Evolutionary conservation across 2,329 filamentous ascomycete species (phyloP), one percentile per base, ranked within the genome.

Genomic region (Pleomassaria siparia): DNA sequence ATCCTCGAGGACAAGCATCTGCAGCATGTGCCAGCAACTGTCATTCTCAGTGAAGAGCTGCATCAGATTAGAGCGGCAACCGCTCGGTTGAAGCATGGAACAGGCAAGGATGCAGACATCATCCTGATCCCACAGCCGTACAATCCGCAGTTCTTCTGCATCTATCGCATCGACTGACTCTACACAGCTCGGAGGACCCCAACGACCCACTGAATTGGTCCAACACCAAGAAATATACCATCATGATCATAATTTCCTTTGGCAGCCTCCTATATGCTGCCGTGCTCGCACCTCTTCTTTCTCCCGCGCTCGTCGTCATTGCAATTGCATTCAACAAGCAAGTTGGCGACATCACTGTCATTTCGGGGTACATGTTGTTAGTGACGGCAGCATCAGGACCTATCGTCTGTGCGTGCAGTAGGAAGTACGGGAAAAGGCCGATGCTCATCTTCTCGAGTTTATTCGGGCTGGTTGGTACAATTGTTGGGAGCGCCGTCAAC

Each of bases 171-270:
- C 15, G 35, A 24, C 40, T 41, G 16, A 44, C 21, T 9, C 16
- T 18, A 11, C 15, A 20, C 35, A 63, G 59, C 18, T 62, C 58
- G 4, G 59, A 60, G 22, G 66, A 70, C 37, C 66, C 64, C 13
- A 70, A 70, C 40, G 67, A 71, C 48, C 67, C 67, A 2, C 49
- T 71, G 1, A 71, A 71, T 26, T 71, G 64, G 64, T 52, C 66
- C 0, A 49, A 46, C 4, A 53, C 55, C 2, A 68, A 68, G 58
- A 72, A 72, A 52, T 37, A 60, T 22, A 44, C 48, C 43, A 60
- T 71, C 46, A 67, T 69, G 53, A 32, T 49, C 44, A 68, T 70
- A 40, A 58, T 69, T 25, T 56, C 56, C 7, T 67, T 62, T 25
- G 67, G 67, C 3, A 63, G 67, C 0, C 52, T 63, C 5, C 57